Percentiles rank a stretch among this genome's conserved stretches.
phyloP scores from a whole-genome alignment of 1,284 basidiomycete genomes.

The Ceratobasidium sp. region DNA sequence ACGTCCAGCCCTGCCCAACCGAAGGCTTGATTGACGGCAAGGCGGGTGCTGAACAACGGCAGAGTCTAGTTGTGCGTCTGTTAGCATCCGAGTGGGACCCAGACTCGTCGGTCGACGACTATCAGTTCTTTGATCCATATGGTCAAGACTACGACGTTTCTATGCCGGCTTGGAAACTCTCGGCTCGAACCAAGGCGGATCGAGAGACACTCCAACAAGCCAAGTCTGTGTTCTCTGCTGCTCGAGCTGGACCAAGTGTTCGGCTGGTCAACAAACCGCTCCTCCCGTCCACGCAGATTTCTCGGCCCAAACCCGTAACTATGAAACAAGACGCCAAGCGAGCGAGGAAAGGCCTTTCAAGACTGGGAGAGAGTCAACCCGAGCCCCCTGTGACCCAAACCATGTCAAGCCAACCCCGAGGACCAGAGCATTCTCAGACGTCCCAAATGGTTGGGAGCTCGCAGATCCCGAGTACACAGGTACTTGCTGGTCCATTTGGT shows the following conservation, averaged over 20 bases:
- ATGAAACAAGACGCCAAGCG: not conserved
- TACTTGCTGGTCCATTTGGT: slow-evolving; percentile 73
- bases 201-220: slow-evolving; percentile 4
- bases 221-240: slow-evolving; percentile 11
- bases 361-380: slow-evolving; percentile 23
- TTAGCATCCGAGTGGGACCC: slow-evolving; percentile 71
- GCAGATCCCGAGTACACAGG: slow-evolving; percentile 66
- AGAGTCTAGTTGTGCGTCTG: slow-evolving; percentile 60
- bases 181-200: slow-evolving; percentile 31
- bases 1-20: slow-evolving; percentile 65
- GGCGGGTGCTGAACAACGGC: slow-evolving; percentile 39
- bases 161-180: slow-evolving; percentile 34
- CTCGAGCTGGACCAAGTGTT: not conserved
- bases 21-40: slow-evolving; percentile 43
- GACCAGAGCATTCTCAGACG: slow-evolving; percentile 52
- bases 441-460: slow-evolving; percentile 48
- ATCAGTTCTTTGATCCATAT: slow-evolving; percentile 65
- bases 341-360: not conserved
- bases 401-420: slow-evolving; percentile 42
- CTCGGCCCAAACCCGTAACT: not conserved
- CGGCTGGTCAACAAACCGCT: slow-evolving; percentile 3
- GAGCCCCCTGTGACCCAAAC: slow-evolving; percentile 37
- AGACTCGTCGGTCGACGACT: slow-evolving; percentile 60
- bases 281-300: slow-evolving; percentile 19
- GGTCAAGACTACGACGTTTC: slow-evolving; percentile 17